phyloP scores from a whole-genome alignment of 306 rosid species.

The Styphnolobium japonicum region DNA sequence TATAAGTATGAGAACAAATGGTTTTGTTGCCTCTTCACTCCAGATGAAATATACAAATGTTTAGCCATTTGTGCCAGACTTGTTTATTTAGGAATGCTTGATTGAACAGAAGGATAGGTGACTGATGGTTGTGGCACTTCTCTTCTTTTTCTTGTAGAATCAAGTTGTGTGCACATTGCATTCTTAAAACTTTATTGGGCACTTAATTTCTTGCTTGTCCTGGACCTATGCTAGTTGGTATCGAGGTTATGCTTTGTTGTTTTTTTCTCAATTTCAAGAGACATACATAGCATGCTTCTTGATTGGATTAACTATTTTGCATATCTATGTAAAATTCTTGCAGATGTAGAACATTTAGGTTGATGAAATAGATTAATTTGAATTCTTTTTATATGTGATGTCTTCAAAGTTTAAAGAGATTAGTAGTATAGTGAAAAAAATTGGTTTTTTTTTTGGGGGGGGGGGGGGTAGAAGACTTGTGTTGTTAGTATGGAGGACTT shows the following conservation, averaged over 20 bases:
- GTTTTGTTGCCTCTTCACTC: neutral
- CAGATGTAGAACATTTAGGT: conserved; percentile 2
- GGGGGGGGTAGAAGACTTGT: neutral
- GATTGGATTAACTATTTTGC: neutral
- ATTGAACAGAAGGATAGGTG: neutral
- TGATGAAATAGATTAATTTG: conserved; percentile 6
- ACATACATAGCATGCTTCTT: neutral
- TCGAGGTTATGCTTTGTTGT: neutral
- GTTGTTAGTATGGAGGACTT: conserved; percentile 4
- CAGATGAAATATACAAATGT: conserved; percentile 1
- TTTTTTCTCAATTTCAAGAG: neutral
- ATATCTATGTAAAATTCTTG: conserved; percentile 8
- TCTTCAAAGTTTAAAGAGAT: neutral
- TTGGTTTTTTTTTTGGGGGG: no score
- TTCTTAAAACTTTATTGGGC: neutral
- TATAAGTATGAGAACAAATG: neutral
- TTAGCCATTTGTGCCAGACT: neutral
- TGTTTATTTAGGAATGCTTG: conserved; percentile 3
- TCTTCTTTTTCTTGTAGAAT: neutral
- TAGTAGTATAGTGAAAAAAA: neutral
- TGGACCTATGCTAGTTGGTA: neutral
- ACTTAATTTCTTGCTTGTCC: neutral
- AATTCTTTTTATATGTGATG: neutral
- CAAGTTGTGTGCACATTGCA: neutral
- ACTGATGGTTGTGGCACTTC: neutral